Evolutionary conservation across 106 monocot genomes (phyloP), one percentile per base, ranked within the genome.

Genomic region (Dendrobium huoshanense): DNA sequence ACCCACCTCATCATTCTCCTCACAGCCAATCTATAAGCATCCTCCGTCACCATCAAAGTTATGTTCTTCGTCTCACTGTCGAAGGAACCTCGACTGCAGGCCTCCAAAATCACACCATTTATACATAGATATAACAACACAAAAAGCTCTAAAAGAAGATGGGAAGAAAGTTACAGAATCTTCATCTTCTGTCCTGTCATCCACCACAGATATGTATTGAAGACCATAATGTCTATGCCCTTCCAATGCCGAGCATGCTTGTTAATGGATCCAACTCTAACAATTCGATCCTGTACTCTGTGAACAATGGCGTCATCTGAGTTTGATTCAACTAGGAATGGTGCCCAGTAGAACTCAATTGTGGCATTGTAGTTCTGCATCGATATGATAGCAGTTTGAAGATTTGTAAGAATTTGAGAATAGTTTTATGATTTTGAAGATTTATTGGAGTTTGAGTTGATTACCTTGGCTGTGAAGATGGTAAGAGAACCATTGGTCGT

Each of bases 191-290:
- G 43, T 7, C 87, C 87, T 25, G 87, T 89, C 86, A 88, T 88
- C 92, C 92, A 92, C 92, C 92, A 92, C 7, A 88, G 81, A 58
- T 87, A 92, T 6, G 85, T 86, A 33, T 84, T 86, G 85, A 92
- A 89, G 43, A 92, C 82, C 41, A 92, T 20, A 55, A 92, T 79
- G 27, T 92, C 87, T 10, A 80, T 78, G 9, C 85, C 84, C 68
- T 86, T 81, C 92, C 92, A 92, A 49, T 90, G 85, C 19, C 73
- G 72, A 18, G 79, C 86, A 47, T 92, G 92, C 83, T 89, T 89
- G 27, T 84, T 77, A 49, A 92, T 85, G 16, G 84, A 82, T 51
- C 78, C 77, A 7, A 27, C 77, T 11, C 82, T 75, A 19, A 92
- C 82, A 0, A 84, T 84, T 79, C 84, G 73, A 73, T 89, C 84